Evolutionary conservation across 2,329 filamentous ascomycete genomes (phyloP), one percentile per base, ranked within the genome.

Genomic region (Ceratocystis papillata): DNA sequence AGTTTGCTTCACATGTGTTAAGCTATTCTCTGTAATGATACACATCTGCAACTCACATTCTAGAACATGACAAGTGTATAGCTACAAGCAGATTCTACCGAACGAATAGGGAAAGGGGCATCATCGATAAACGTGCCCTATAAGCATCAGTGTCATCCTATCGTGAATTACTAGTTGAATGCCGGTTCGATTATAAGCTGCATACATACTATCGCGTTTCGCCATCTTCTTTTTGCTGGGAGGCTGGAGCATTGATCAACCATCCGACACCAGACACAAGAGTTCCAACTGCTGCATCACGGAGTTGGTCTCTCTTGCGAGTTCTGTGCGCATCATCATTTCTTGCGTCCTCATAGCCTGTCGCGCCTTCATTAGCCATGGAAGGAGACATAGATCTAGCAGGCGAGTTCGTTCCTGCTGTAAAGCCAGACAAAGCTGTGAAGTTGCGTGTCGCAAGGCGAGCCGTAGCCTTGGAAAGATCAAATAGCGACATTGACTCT

Each of bases 251-350:
- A 45, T 57, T 64, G 12, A 88, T 81, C 60, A 88, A 73, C 86
- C 86, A 88, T 0, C 86, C 85, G 28, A 88, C 82, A 20, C 86
- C 83, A 55, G 83, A 84, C 2, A 86, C 85, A 60, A 88, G 73
- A 1, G 84, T 85, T n/a, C 83, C 84, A 65, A 86, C 83, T 7
- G 86, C 85, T 45, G 81, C 85, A 68, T 87, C 85, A 69, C 83
- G 79, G 50, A 88, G 71, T 74, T 87, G 86, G 73, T 93, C 89
- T 70, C 89, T 81, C 77, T 87, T 92, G 70, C 89, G 74, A 62
- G 73, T 70, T 65, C 71, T 69, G 20, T 72, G 69, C 5, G 73
- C 71, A 44, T 73, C 73, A n/a, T 69, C 66, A 2, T 66, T 15
- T 10, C 59, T 4, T 37, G 12, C 41, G 12, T 63, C 60, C 10